phyloP scores from a whole-genome alignment of 352 stramenopile genomes.

The Phytophthora aleatoria region DNA sequence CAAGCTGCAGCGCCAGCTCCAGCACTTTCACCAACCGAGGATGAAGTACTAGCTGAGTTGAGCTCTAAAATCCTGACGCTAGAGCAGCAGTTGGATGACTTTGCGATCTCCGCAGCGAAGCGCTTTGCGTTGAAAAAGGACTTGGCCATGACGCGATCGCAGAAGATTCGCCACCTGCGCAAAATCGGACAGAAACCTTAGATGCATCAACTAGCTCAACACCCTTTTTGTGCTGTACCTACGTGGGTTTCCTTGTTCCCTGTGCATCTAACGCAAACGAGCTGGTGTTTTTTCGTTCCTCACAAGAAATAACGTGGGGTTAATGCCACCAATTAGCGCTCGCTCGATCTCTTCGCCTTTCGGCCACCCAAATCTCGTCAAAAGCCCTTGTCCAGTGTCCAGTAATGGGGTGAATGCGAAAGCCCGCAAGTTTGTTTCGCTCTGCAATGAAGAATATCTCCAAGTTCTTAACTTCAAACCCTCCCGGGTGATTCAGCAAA shows the following conservation, averaged over 20 bases:
- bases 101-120: constrained; percentile 69
- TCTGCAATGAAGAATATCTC: neutral
- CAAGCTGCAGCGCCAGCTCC: neutral
- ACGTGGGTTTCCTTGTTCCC: neutral
- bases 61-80: constrained; percentile 51
- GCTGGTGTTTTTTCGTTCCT: neutral
- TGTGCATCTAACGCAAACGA: neutral
- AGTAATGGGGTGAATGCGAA: neutral
- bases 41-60: constrained; percentile 39
- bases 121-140: constrained; percentile 83
- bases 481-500: neutral
- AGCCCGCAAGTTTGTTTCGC: neutral
- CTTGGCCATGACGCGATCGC: constrained; percentile 71
- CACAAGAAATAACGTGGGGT: neutral
- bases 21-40: constrained; percentile 10
- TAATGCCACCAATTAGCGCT: neutral
- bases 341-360: neutral
- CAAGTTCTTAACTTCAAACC: neutral
- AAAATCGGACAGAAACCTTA: constrained; percentile 35
- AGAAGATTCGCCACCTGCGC: constrained; percentile 68
- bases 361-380: neutral
- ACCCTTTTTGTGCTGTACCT: constrained; percentile 8
- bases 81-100: constrained; percentile 68
- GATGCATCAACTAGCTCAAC: constrained; percentile 8
- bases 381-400: neutral